Percentiles rank a stretch among this genome's conserved stretches.
phyloP scores from a whole-genome alignment of 1,284 basidiomycete genomes.

The Microstroma glucosiphilum region DNA sequence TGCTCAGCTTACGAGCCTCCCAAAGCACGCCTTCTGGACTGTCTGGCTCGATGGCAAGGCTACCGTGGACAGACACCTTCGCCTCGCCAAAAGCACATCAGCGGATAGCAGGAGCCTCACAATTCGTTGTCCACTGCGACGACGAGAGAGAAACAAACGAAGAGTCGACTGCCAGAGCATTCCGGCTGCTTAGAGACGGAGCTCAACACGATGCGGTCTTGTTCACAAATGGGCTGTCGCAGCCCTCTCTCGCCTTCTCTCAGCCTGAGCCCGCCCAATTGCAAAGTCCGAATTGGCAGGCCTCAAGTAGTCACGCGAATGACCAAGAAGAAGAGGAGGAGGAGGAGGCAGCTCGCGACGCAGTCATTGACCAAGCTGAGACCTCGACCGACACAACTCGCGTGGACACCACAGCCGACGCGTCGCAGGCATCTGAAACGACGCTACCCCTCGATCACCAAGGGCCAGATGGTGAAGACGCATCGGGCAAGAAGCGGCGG shows the following conservation, averaged over 20 bases:
- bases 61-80: too few relatives aligned
- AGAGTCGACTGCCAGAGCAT: not conserved
- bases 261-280: not conserved
- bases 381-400: not conserved
- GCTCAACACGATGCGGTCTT: not conserved
- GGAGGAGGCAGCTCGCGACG: too few relatives aligned
- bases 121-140: not conserved
- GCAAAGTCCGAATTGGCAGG: not conserved
- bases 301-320: not conserved
- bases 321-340: too few relatives aligned
- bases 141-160: not conserved
- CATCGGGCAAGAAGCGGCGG: constrained; percentile 9
- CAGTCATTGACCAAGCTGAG: too few relatives aligned
- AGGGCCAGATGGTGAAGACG: not conserved
- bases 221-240: not conserved
- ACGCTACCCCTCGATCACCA: not conserved
- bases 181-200: not conserved
- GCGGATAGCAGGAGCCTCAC: too few relatives aligned
- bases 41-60: not conserved
- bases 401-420: not conserved
- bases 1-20: constrained; percentile 5
- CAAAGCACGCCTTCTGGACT: constrained; percentile 1
- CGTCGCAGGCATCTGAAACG: not conserved
- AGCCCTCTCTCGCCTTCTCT: not conserved
- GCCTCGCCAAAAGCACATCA: too few relatives aligned